phyloP scores from a whole-genome alignment of 1,284 basidiomycete species.

The Exobasidium rhododendri region DNA sequence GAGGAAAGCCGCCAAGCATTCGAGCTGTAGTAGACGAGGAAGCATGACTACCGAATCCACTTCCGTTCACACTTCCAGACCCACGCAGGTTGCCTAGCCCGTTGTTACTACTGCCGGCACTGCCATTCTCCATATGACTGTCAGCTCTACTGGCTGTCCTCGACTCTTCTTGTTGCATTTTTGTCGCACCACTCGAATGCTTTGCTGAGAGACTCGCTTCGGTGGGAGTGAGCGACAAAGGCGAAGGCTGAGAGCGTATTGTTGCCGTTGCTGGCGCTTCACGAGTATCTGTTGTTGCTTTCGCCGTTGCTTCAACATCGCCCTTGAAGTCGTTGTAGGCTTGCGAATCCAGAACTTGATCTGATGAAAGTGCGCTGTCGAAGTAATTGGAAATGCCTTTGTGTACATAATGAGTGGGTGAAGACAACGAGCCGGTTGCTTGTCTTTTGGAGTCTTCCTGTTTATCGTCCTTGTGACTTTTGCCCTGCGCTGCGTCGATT shows the following conservation, averaged over 20 bases:
- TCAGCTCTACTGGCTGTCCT: background rate
- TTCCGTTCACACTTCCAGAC: background rate
- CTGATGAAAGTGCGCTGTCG: background rate
- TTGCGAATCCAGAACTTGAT: background rate
- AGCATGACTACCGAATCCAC: background rate
- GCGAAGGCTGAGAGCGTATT: background rate
- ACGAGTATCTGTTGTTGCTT: background rate
- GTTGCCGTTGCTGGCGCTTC: background rate
- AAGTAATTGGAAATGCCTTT: background rate
- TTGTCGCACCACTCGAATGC: background rate
- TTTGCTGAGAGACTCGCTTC: background rate
- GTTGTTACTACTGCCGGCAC: background rate
- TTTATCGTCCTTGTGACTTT: too few species aligned
- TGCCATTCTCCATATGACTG: background rate
- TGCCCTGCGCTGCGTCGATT: too few species aligned
- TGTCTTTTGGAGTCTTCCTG: background rate
- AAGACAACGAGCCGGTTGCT: background rate
- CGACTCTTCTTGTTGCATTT: background rate
- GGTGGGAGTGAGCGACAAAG: background rate
- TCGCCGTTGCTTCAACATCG: background rate
- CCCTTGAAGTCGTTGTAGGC: conserved; percentile 7
- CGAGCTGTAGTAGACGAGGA: background rate
- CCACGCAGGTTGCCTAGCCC: background rate
- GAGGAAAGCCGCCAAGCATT: too few species aligned
- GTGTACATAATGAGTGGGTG: background rate